Evolutionary conservation across 805 yeast genomes (phyloP).

Genomic region (Blastobotrys peoriensis): DNA sequence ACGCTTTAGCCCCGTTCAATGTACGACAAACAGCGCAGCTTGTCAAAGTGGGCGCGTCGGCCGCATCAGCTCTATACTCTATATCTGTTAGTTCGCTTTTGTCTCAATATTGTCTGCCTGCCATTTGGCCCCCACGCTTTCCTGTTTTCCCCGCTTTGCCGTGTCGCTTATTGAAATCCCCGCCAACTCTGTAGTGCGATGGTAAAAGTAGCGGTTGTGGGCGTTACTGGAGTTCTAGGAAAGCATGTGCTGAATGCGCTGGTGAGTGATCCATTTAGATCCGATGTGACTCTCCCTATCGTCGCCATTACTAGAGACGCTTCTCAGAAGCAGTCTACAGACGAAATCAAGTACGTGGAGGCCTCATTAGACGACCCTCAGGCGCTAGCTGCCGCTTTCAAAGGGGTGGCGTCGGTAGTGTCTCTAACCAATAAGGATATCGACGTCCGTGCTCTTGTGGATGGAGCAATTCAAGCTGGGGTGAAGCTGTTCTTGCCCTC

Average conservation of each 20-base stretch:
- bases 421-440: constrained; percentile 26
- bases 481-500: constrained; percentile 52
- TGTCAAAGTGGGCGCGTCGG: no score
- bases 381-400: constrained; percentile 34
- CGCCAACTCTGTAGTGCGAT: no score
- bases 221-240: constrained; percentile 48
- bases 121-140: no score
- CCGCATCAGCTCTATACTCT: no score
- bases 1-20: no score
- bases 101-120: no score
- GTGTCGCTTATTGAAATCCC: no score
- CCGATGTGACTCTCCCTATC: constrained; percentile 42
- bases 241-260: constrained; percentile 41
- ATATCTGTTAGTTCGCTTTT: no score
- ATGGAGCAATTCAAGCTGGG: constrained; percentile 36
- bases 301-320: constrained; percentile 43
- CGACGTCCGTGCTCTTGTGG: constrained; percentile 30
- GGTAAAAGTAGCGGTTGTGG: constrained; percentile 41
- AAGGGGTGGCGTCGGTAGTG: constrained; percentile 45
- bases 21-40: no score
- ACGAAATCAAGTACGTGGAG: constrained; percentile 35
- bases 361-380: constrained; percentile 29
- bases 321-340: constrained; percentile 29
- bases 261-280: constrained; percentile 36
- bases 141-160: no score